These are phyloP conservation scores for Fraxinus xanthoxyloides DNA, from an alignment of 305 asterid genomes.

Conservation along the genomic window DNA sequence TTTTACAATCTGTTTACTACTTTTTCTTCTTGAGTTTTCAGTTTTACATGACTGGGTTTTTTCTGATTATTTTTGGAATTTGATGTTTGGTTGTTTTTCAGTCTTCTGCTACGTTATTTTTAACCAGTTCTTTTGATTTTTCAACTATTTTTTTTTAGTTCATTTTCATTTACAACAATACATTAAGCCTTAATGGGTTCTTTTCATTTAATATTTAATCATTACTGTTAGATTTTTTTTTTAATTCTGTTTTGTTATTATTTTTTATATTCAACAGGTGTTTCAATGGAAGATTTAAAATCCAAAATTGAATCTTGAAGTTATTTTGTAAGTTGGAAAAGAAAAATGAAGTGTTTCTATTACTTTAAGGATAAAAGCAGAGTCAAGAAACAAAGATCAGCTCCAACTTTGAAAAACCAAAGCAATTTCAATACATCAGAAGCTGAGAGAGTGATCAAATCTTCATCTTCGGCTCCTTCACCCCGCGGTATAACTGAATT, in stretches of 20 bases:
- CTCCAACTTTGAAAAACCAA: conserved; percentile 39
- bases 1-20: neutral
- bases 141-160: neutral
- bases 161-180: neutral
- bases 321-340: neutral
- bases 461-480: conserved; percentile 43
- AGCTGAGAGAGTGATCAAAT: conserved; percentile 34
- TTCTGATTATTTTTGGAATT: neutral
- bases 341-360: conserved; percentile 63
- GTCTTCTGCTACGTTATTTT: neutral
- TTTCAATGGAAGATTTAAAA: conserved; percentile 1
- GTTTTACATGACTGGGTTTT: neutral
- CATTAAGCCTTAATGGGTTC: neutral
- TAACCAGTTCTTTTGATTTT: neutral
- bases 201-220: neutral
- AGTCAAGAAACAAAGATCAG: conserved; percentile 55
- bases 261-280: neutral
- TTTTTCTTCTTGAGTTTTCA: neutral
- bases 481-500: conserved; percentile 51
- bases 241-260: neutral
- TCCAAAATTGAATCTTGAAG: conserved; percentile 24
- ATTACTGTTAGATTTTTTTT: neutral
- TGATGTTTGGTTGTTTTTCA: neutral
- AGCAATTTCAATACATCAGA: conserved; percentile 47
- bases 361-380: conserved; percentile 54